These are phyloP conservation scores for Ramaria sp. DNA, from an alignment of 768 basidiomycete species.

Conservation along the genomic window DNA sequence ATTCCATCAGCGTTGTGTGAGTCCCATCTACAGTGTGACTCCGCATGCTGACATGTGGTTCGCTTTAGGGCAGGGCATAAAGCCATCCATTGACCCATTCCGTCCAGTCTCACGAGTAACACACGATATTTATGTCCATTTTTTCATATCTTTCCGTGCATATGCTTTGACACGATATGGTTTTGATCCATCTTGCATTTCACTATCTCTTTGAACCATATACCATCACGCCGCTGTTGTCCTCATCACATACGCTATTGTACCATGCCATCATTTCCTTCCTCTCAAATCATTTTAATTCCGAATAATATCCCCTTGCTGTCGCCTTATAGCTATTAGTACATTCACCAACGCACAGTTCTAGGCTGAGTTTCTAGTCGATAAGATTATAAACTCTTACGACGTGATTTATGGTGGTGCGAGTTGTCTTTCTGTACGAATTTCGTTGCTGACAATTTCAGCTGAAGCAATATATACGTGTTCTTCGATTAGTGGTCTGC, in stretches of 20 bases:
- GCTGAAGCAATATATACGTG: too few species aligned
- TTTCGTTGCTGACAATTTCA: too few species aligned
- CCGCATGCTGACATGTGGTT: not conserved
- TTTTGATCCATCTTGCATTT: not conserved
- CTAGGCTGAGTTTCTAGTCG: too few species aligned
- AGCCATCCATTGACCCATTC: not conserved
- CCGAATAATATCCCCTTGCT: too few species aligned
- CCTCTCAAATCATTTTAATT: too few species aligned
- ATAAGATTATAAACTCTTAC: too few species aligned
- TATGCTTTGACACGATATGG: not conserved
- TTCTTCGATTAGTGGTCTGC: too few species aligned
- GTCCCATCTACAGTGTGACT: not conserved
- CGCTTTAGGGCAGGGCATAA: not conserved
- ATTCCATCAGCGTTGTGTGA: slow-evolving; percentile 7
- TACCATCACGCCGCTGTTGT: too few species aligned
- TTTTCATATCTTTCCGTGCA: not conserved
- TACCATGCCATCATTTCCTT: not conserved
- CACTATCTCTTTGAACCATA: not conserved
- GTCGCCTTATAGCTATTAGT: too few species aligned
- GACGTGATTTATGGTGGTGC: too few species aligned
- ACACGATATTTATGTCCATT: not conserved
- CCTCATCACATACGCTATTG: not conserved
- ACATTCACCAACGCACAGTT: too few species aligned
- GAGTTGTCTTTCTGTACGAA: too few species aligned
- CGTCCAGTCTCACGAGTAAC: not conserved